A percentile compares a stretch with the other conserved stretches of the same genome.
phyloP scores from a whole-genome alignment of 345 rosid genomes.

The Melastoma malabathricum region DNA sequence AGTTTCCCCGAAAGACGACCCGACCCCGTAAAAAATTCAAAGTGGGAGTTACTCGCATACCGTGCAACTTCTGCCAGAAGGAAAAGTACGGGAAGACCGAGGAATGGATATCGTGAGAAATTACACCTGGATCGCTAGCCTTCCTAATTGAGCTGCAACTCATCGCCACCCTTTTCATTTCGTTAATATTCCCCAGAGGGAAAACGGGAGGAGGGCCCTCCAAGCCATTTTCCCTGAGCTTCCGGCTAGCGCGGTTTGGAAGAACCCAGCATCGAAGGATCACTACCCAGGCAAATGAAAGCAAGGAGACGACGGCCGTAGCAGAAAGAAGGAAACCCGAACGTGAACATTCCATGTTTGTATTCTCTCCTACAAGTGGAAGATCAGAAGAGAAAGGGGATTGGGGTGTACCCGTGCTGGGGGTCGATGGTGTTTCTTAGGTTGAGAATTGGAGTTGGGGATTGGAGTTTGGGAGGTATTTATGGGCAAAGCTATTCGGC shows the following conservation, averaged over 20 bases:
- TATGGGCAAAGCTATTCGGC: constrained; percentile 13
- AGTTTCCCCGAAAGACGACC: background rate
- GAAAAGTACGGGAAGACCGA: constrained; percentile 65
- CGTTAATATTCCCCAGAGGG: constrained; percentile 65
- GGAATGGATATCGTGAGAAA: constrained; percentile 78
- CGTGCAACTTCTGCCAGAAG: constrained; percentile 67
- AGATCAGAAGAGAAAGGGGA: background rate
- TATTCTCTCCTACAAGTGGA: background rate
- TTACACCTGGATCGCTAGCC: constrained; percentile 3
- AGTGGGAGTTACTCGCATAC: constrained; percentile 13
- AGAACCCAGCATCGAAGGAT: constrained; percentile 49
- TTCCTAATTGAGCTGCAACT: constrained; percentile 12
- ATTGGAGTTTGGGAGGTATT: constrained; percentile 15
- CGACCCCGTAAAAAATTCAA: background rate
- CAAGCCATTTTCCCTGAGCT: constrained; percentile 55
- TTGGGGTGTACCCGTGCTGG: too few species aligned
- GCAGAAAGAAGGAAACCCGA: constrained; percentile 6
- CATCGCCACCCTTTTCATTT: constrained; percentile 31
- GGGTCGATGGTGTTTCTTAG: too few species aligned
- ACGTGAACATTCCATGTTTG: constrained; percentile 11
- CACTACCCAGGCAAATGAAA: constrained; percentile 23
- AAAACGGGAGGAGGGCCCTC: constrained; percentile 66
- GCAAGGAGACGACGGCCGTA: constrained; percentile 9
- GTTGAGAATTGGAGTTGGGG: too few species aligned
- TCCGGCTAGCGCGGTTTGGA: constrained; percentile 34